Evolutionary conservation across 805 yeast genomes (phyloP).

Genomic region (Kazachstania psychrophila): DNA sequence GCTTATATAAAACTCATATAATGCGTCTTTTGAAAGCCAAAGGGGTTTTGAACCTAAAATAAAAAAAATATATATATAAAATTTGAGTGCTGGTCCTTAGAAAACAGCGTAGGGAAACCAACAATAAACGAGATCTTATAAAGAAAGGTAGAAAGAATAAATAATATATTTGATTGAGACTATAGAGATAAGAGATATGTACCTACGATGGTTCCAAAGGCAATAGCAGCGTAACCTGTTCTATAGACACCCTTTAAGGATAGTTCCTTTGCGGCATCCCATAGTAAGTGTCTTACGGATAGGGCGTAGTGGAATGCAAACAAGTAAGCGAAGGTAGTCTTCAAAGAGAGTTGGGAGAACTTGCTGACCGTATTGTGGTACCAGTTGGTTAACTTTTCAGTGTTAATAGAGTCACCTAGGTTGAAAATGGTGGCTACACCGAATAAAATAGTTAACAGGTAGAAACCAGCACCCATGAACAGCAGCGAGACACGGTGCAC

Average conservation of each 20-base stretch:
- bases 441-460: conserved; percentile 65
- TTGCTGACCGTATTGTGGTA: conserved; percentile 55
- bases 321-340: conserved; percentile 68
- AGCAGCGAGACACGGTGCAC: conserved; percentile 87
- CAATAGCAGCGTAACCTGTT: conserved; percentile 82
- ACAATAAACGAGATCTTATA: no score
- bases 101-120: no score
- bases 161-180: no score
- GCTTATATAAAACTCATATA: no score
- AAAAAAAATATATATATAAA: no score
- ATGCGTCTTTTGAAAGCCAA: no score
- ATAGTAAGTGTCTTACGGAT: conserved; percentile 85
- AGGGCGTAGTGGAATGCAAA: conserved; percentile 80
- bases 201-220: conserved; percentile 47
- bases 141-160: no score
- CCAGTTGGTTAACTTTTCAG: conserved; percentile 29
- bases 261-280: conserved; percentile 84
- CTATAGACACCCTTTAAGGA: conserved; percentile 80
- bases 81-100: no score
- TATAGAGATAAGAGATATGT: conserved; percentile 38
- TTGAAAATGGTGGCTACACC: conserved; percentile 64
- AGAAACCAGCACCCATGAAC: conserved; percentile 67
- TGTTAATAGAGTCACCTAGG: conserved; percentile 25
- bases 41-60: no score
- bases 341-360: conserved; percentile 49